phyloP scores from a whole-genome alignment of 2,329 filamentous ascomycete genomes.

The Colletotrichum sp. region DNA sequence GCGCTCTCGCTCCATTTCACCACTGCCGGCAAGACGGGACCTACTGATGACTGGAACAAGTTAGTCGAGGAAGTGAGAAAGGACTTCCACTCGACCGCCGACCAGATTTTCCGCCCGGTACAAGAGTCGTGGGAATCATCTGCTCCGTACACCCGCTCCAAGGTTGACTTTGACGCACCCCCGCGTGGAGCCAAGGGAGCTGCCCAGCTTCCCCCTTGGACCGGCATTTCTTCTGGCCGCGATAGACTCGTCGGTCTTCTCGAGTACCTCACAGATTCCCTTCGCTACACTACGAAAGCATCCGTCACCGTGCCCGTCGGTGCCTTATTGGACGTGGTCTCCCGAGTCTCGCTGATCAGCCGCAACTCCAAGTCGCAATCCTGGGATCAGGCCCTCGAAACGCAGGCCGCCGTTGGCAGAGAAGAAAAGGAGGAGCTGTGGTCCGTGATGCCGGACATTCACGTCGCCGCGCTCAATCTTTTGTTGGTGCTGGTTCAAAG shows the following conservation, averaged over 20 bases:
- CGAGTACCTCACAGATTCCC: constrained; percentile 64
- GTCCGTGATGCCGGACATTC: constrained; percentile 73
- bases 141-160: constrained; percentile 49
- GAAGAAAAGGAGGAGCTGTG: constrained; percentile 85
- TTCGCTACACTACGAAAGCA: constrained; percentile 67
- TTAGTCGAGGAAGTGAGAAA: constrained; percentile 65
- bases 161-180: constrained; percentile 48
- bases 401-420: constrained; percentile 74
- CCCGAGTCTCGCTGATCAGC: constrained; percentile 71
- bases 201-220: constrained; percentile 71
- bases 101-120: constrained; percentile 79
- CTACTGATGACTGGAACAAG: constrained; percentile 79
- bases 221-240: constrained; percentile 73
- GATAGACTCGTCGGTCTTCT: constrained; percentile 73
- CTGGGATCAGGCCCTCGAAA: constrained; percentile 57
- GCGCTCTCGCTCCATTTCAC: constrained; percentile 78
- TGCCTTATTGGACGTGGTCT: constrained; percentile 69
- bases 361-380: constrained; percentile 52
- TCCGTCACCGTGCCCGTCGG: constrained; percentile 72
- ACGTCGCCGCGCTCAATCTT: constrained; percentile 71
- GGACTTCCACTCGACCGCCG: constrained; percentile 71
- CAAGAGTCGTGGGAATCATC: constrained; percentile 82
- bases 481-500: constrained; percentile 61
- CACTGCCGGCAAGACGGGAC: constrained; percentile 80
- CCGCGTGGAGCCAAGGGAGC: constrained; percentile 47